Evolutionary conservation across 768 basidiomycete species (phyloP), one percentile per base, ranked within the genome.

Genomic region (Boletus huronensis): DNA sequence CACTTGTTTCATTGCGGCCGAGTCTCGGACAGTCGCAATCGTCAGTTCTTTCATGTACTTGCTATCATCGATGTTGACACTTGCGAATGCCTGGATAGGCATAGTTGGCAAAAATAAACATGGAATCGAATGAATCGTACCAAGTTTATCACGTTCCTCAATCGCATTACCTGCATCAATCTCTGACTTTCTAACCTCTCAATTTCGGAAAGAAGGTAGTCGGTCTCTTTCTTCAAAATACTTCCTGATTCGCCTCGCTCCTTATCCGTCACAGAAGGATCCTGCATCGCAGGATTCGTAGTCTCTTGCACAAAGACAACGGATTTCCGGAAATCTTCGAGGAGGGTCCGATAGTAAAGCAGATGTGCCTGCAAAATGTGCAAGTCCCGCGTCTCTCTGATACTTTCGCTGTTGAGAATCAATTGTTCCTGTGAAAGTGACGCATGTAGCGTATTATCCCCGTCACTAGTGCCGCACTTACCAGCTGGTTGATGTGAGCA

Each of bases 321-420:
- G 0, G 79, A 73, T 55, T 81, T 79, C 25, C 64, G 65, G 60
- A 85, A 83, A 55, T 83, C 80, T 3, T 78, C 71, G 29, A 84
- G 72, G 25, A 85, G 75, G 13, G 75, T 73, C 10, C 72, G 75
- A 62, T 82, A 82, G 60, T 83, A 80, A 32, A 84, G 70, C 6
- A 84, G 70, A 64, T 83, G 82, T 0, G 83, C 83, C 42, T 81
- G 79, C 29, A 84, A 64, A 57, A 79, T 72, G 58, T 84, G 81
- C 32, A 84, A 72, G 55, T 83, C 77, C 13, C 75, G 77, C 1
- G 83, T 83, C 26, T 81, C 67, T 5, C 66, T 56, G 42, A 77
- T 73, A 29, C 76, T 72, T 43, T 75, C 72, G 25, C 68, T 75
- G 4, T 44, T 35, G 36, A 81, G 74, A 6, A 78, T 76, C 13